Percentiles rank a stretch among this genome's conserved stretches.
Conservation (phyloP, 768 basidiomycete genomes). For the Glaciozyma martinii region DNA sequence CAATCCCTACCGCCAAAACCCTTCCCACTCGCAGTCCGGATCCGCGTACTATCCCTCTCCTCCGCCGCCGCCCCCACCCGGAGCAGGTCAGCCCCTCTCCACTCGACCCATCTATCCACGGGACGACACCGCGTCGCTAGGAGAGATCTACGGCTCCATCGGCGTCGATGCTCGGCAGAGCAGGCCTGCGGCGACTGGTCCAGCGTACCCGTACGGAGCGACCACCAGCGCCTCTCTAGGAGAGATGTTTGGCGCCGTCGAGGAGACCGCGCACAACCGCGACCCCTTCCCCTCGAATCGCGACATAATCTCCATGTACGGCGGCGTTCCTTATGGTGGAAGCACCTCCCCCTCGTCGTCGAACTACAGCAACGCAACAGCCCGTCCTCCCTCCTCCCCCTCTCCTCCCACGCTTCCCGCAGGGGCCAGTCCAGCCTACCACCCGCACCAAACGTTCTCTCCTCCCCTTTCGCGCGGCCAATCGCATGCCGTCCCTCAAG, state of each 20-base stretch:
- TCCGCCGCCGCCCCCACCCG: background rate
- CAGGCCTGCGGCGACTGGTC: too few species aligned
- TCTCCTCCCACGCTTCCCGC: background rate
- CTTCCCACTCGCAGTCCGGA: background rate
- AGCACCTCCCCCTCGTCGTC: too few species aligned
- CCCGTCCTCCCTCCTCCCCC: background rate
- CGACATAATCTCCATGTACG: conserved; percentile 18
- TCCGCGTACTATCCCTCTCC: background rate
- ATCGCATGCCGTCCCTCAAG: background rate
- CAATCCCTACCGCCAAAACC: conserved; percentile 10
- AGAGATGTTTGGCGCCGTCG: too few species aligned
- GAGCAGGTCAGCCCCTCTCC: background rate
- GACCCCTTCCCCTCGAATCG: background rate
- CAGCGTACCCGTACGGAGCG: too few species aligned
- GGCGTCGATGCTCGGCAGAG: too few species aligned
- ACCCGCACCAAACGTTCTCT: background rate
- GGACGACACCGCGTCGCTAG: too few species aligned
- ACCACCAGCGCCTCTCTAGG: too few species aligned
- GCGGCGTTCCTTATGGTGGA: background rate
- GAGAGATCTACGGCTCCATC: too few species aligned
- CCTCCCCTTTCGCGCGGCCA: background rate
- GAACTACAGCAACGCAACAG: background rate
- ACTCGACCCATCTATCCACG: background rate
- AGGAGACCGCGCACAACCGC: too few species aligned
- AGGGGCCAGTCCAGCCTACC: background rate